Conservation (phyloP, 108 stramenopile species). For the Nitzschia putrida region DNA sequence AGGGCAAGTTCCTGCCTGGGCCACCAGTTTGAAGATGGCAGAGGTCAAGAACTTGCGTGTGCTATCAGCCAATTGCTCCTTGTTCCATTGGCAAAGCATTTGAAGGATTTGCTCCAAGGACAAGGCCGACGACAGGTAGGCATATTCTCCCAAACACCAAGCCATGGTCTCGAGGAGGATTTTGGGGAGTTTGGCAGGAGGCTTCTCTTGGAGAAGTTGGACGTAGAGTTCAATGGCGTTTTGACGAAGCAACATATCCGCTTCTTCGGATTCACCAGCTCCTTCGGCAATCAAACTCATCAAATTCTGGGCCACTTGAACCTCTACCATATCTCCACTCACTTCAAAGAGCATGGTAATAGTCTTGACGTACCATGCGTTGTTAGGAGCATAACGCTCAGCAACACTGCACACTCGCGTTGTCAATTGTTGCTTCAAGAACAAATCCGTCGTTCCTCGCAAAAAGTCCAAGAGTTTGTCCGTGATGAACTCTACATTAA, state of each 20-base stretch:
- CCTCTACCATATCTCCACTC: constrained; percentile 92
- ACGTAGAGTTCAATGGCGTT: constrained; percentile 93
- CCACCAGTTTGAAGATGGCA: constrained; percentile 93
- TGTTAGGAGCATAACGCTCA: constrained; percentile 96
- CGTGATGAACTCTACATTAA: constrained; percentile 97
- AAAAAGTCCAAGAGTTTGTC: constrained; percentile 91
- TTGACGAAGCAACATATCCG: constrained; percentile 83
- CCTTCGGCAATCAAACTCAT: constrained; percentile 97
- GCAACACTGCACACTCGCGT: constrained; percentile 90
- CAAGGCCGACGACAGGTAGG: constrained; percentile 71
- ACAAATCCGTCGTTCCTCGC: constrained; percentile 83
- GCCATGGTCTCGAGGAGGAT: constrained; percentile 93
- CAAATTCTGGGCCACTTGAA: constrained; percentile 90
- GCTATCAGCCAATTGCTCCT: constrained; percentile 32
- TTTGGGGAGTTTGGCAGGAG: constrained; percentile 66
- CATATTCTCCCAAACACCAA: constrained; percentile 99
- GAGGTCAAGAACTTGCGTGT: constrained; percentile 86
- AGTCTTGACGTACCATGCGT: constrained; percentile 87
- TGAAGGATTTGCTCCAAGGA: constrained; percentile 73
- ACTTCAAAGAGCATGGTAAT: constrained; percentile 90
- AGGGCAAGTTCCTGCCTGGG: constrained; percentile 90
- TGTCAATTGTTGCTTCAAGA: constrained; percentile 88
- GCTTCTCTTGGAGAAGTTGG: constrained; percentile 67
- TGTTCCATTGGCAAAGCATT: constrained; percentile 68
- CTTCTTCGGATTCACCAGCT: constrained; percentile 91